Percentiles rank a stretch among this genome's conserved stretches.
These are phyloP conservation scores for Zhuliangozyma blackwelliae DNA, from an alignment of 1,139 yeast genomes.

Conservation along the genomic window DNA sequence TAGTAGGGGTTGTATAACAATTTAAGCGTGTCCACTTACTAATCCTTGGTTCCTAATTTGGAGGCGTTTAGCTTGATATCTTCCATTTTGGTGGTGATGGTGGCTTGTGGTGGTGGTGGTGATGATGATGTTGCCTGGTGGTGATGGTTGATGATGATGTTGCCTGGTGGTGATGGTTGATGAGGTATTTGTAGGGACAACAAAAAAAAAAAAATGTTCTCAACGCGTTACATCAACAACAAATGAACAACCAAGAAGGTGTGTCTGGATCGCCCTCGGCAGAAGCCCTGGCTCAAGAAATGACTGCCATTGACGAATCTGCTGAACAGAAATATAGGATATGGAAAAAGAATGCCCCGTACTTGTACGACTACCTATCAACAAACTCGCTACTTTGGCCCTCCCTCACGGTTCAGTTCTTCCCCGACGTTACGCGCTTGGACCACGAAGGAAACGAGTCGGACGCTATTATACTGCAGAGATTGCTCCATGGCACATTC, in stretches of 20 bases:
- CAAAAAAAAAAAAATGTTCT: too few species aligned
- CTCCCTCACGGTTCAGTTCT: slow-evolving; percentile 49
- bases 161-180: not conserved
- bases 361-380: slow-evolving; percentile 45
- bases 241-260: too few species aligned
- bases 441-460: slow-evolving; percentile 19
- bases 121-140: too few species aligned
- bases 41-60: slow-evolving; percentile 72
- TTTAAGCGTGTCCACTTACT: slow-evolving; percentile 37
- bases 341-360: slow-evolving; percentile 57
- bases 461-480: slow-evolving; percentile 21
- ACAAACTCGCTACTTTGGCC: slow-evolving; percentile 55
- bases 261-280: too few species aligned
- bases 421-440: slow-evolving; percentile 43
- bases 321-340: slow-evolving; percentile 36
- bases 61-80: slow-evolving; percentile 63
- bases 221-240: too few species aligned
- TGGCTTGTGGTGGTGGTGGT: not conserved
- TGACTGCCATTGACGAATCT: slow-evolving; percentile 17
- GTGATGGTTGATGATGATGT: slow-evolving; percentile 7
- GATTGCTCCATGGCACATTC: slow-evolving; percentile 40
- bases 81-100: slow-evolving; percentile 27
- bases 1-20: not conserved
- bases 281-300: too few species aligned
- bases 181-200: too few species aligned